These are phyloP conservation scores for Elongisporangium senticosum DNA, from an alignment of 352 stramenopile genomes.

Conservation along the genomic window DNA sequence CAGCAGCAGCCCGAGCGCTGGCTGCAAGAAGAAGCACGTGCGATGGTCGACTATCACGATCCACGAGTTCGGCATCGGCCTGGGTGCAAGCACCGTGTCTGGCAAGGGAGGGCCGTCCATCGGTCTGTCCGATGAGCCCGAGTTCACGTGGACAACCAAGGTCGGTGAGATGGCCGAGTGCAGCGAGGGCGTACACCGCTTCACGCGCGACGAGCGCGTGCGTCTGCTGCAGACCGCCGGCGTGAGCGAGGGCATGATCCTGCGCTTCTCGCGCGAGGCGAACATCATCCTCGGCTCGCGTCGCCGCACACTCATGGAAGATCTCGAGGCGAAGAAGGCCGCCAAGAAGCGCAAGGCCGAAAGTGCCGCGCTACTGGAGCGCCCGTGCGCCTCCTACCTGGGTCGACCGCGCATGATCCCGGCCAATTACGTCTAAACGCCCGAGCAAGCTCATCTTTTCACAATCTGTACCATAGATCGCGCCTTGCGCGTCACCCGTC, in stretches of 20 bases:
- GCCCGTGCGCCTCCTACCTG: conserved; percentile 26
- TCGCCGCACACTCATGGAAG: conserved; percentile 37
- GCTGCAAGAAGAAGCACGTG: conserved; percentile 31
- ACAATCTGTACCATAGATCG: neutral
- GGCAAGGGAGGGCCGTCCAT: conserved; percentile 46
- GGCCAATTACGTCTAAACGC: conserved; percentile 36
- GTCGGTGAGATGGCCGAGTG: conserved; percentile 58
- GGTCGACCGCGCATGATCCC: conserved; percentile 37
- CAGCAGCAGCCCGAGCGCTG: neutral
- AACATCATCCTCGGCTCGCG: conserved; percentile 63
- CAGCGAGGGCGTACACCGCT: conserved; percentile 51
- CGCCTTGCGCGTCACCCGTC: neutral
- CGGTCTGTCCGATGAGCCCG: conserved; percentile 35
- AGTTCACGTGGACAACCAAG: conserved; percentile 62
- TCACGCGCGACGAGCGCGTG: conserved; percentile 45
- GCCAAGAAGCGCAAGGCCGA: conserved; percentile 33
- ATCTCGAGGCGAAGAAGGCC: conserved; percentile 26
- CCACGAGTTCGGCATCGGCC: conserved; percentile 50
- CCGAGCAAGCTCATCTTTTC: neutral
- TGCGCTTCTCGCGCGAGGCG: conserved; percentile 53
- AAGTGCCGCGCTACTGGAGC: conserved; percentile 10
- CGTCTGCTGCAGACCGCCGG: conserved; percentile 38
- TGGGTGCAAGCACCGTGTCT: conserved; percentile 46
- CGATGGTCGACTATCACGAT: conserved; percentile 54
- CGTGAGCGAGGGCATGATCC: conserved; percentile 60